A percentile compares a stretch with the other conserved stretches of the same genome.
Conservation (phyloP, 345 rosid species). For the Corchorus capsularis region DNA sequence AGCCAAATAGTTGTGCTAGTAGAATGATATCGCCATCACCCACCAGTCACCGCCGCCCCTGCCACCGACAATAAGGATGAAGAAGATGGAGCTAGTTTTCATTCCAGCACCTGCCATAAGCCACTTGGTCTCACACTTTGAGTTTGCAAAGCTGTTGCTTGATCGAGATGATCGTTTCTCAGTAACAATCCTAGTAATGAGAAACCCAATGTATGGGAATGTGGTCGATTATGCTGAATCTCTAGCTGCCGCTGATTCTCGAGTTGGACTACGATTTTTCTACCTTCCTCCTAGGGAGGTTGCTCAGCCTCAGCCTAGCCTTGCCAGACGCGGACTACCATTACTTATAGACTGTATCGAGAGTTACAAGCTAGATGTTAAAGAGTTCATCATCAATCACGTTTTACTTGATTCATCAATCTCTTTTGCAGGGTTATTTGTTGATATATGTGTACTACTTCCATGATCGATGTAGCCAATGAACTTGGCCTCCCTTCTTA, state of each 20-base stretch:
- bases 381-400: constrained; percentile 9
- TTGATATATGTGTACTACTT: constrained; percentile 45
- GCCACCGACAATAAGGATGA: not conserved
- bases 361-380: constrained; percentile 3
- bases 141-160: constrained; percentile 36
- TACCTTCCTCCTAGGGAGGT: not conserved
- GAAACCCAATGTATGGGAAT: not conserved
- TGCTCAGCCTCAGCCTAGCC: not conserved
- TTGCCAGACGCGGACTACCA: not conserved
- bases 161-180: not conserved
- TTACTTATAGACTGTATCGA: not conserved
- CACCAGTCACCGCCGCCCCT: not conserved
- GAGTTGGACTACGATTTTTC: not conserved
- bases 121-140: constrained; percentile 42
- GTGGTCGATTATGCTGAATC: not conserved
- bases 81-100: constrained; percentile 44
- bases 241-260: not conserved
- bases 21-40: too few species aligned
- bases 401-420: constrained; percentile 13
- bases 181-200: not conserved
- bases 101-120: constrained; percentile 46
- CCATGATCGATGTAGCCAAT: constrained; percentile 40
- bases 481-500: constrained; percentile 50
- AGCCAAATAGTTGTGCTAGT: too few species aligned
- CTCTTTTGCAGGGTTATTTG: constrained; percentile 33